Conservation (phyloP, 2,329 filamentous ascomycete genomes). For the Cercospora beticola region DNA sequence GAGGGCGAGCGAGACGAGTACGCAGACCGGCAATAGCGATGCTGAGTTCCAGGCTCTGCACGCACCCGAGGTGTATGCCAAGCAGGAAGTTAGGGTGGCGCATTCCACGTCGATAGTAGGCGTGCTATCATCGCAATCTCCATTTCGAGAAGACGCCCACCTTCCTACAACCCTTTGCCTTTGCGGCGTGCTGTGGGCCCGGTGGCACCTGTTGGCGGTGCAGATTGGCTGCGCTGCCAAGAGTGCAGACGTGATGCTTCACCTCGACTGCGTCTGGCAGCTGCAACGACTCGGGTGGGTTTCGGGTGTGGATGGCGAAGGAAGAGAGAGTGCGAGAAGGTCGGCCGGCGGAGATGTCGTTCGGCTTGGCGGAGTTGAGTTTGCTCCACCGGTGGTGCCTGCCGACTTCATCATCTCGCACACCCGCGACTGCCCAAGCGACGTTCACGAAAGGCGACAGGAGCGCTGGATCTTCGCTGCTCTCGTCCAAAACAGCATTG, state of each 20-base stretch:
- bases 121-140: neutral
- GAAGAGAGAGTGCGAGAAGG: neutral
- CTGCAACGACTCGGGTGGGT: neutral
- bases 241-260: neutral
- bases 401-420: neutral
- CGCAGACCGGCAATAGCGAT: neutral
- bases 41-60: neutral
- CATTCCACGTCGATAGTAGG: neutral
- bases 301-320: neutral
- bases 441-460: neutral
- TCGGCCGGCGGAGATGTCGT: neutral
- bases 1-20: neutral
- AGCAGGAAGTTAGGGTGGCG: neutral
- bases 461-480: neutral
- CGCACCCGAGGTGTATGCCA: neutral
- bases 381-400: neutral
- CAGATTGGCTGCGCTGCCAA: neutral
- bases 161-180: neutral
- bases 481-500: neutral
- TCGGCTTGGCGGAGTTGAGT: neutral
- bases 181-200: neutral
- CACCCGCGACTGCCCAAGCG: neutral
- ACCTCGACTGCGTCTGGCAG: neutral
- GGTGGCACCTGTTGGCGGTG: neutral
- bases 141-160: neutral